Conservation (phyloP, 2,329 filamentous ascomycete genomes). For the Dactylellina drechsleri region DNA sequence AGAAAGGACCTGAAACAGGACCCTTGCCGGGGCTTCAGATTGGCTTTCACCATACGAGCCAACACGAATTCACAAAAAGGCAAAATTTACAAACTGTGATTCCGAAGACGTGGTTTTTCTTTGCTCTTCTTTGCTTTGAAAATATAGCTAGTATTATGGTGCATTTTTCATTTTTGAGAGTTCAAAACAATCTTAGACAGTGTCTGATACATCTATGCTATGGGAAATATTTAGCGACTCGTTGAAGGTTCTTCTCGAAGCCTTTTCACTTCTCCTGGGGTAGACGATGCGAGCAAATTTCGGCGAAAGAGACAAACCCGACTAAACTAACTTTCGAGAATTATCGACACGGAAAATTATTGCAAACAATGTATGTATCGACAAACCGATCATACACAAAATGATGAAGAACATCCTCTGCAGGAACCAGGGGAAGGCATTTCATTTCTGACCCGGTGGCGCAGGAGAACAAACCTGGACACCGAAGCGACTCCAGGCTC, state of each 20-base stretch:
- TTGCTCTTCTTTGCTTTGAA: background rate
- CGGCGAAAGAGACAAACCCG: background rate
- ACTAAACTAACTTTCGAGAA: no score
- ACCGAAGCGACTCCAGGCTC: background rate
- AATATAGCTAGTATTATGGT: background rate
- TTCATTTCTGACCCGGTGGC: constrained; percentile 44
- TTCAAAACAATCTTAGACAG: constrained; percentile 26
- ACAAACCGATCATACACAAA: no score
- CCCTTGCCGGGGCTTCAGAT: constrained; percentile 15
- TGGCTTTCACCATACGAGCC: constrained; percentile 7
- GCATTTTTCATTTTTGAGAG: constrained; percentile 3
- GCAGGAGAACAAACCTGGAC: constrained; percentile 21
- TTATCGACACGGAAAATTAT: no score
- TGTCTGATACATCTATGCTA: background rate
- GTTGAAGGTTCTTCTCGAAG: constrained; percentile 12
- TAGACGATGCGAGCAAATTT: background rate
- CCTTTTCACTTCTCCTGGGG: background rate
- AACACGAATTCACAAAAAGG: background rate
- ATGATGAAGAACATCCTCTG: constrained; percentile 6
- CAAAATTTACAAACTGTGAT: background rate
- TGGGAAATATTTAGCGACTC: constrained; percentile 26
- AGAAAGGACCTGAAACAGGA: constrained; percentile 32
- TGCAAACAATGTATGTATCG: no score
- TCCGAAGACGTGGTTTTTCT: background rate
- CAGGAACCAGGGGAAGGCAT: constrained; percentile 23